A percentile compares a stretch with the other conserved stretches of the same genome.
phyloP scores from a whole-genome alignment of 2,329 filamentous ascomycete genomes.

The Metarhizium brunneum region DNA sequence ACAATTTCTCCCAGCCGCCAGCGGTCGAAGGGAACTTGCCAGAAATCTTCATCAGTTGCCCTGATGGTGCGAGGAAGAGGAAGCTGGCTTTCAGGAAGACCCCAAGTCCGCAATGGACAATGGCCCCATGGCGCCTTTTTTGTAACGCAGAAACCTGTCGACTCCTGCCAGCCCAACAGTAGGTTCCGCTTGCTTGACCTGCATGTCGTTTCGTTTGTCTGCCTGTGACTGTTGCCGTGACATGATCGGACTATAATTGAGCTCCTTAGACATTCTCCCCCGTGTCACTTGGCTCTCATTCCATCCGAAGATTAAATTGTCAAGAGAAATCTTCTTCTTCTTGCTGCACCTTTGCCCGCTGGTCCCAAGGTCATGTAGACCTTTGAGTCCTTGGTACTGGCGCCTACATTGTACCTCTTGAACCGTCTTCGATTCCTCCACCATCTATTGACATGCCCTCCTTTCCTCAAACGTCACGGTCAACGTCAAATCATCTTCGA shows the following conservation, averaged over 20 bases:
- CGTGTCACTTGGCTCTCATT: constrained; percentile 19
- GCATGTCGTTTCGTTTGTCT: no score
- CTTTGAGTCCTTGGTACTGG: neutral
- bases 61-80: no score
- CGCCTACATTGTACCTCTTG: neutral
- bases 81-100: no score
- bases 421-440: neutral
- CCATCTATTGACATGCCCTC: neutral
- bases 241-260: constrained; percentile 27
- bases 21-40: no score
- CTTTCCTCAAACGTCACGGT: no score
- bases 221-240: constrained; percentile 16
- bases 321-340: neutral
- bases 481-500: neutral
- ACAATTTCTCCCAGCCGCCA: no score
- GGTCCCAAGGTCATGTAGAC: neutral
- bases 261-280: constrained; percentile 22
- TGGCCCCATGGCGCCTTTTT: no score
- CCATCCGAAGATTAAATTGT: constrained; percentile 16
- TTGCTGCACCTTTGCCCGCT: neutral
- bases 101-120: no score
- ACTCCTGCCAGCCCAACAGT: no score
- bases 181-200: no score
- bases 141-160: no score
- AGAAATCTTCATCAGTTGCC: no score